phyloP scores from a whole-genome alignment of 2,329 filamentous ascomycete species.

The Aspergillus japonicus region DNA sequence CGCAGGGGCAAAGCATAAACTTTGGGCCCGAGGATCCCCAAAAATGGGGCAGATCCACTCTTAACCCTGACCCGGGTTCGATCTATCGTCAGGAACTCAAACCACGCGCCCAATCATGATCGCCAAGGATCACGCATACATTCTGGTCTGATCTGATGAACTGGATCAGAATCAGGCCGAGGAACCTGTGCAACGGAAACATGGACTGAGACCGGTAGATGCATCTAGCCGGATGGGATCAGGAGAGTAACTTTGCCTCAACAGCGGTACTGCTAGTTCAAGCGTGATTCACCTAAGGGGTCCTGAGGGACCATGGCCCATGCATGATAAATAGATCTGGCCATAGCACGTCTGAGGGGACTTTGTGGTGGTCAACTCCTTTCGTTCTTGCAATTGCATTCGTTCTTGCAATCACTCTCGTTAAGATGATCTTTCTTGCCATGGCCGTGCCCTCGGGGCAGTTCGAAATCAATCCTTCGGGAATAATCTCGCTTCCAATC shows the following conservation, averaged over 20 bases:
- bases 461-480: constrained; percentile 3
- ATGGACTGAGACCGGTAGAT: not conserved
- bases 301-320: not conserved
- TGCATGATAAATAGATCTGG: constrained; percentile 5
- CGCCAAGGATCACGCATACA: not conserved
- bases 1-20: not conserved
- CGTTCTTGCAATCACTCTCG: not conserved
- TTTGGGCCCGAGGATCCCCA: not conserved
- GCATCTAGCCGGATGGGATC: not conserved
- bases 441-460: constrained; percentile 7
- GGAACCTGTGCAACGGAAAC: not conserved
- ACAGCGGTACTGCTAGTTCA: not conserved
- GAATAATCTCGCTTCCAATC: constrained; percentile 1
- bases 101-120: not conserved
- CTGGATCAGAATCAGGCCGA: not conserved
- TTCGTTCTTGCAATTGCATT: not conserved
- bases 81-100: not conserved
- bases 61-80: constrained; percentile 1
- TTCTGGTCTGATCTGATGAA: not conserved
- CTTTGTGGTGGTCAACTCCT: not conserved
- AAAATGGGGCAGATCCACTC: not conserved
- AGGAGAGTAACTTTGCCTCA: not conserved
- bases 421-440: constrained; percentile 2
- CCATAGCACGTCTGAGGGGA: not conserved
- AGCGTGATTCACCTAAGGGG: not conserved